Evolutionary conservation across 768 basidiomycete species (phyloP).

Genomic region (Rhizopogon rudus): DNA sequence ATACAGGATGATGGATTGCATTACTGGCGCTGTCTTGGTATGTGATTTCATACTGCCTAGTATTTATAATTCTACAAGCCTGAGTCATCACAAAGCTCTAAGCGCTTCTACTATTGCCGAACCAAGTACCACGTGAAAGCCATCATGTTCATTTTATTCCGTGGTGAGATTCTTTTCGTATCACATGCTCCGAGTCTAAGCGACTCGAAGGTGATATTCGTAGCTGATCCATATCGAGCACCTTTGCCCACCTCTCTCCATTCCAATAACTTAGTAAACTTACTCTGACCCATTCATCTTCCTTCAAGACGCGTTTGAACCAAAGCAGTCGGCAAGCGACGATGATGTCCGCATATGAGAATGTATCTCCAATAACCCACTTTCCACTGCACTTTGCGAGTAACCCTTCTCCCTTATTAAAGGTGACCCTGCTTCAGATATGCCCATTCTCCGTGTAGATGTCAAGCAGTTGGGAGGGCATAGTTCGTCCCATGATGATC

Average conservation of each 20-base stretch:
- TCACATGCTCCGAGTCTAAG: neutral
- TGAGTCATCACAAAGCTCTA: too few species aligned
- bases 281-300: constrained; percentile 1
- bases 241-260: neutral
- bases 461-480: too few species aligned
- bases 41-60: neutral
- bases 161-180: too few species aligned
- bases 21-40: neutral
- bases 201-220: neutral
- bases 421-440: constrained; percentile 25
- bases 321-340: neutral
- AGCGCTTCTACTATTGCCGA: too few species aligned
- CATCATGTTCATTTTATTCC: too few species aligned
- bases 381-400: neutral
- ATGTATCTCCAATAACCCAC: constrained; percentile 5
- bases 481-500: constrained; percentile 34
- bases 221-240: neutral
- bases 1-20: constrained; percentile 2
- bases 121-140: too few species aligned
- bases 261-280: neutral
- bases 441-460: constrained; percentile 27
- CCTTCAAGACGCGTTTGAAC: constrained; percentile 1
- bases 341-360: neutral
- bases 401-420: constrained; percentile 12
- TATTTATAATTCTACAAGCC: too few species aligned